phyloP scores from a whole-genome alignment of 1,284 basidiomycete species.

The Hortiboletus rubellus region DNA sequence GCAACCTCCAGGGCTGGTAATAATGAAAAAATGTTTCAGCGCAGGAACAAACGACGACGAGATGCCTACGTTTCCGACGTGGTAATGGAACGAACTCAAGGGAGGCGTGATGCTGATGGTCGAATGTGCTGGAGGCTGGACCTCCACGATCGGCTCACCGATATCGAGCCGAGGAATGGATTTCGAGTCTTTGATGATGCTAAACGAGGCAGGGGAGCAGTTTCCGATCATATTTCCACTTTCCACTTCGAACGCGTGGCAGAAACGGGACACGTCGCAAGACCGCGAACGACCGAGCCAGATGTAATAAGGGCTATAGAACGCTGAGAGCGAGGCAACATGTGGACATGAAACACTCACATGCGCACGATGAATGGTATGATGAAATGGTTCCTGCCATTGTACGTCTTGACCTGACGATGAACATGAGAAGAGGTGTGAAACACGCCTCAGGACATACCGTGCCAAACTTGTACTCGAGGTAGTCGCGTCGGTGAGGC shows the following conservation, averaged over 20 bases:
- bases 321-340: neutral
- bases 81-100: slow-evolving; percentile 77
- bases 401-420: slow-evolving; percentile 60
- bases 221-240: slow-evolving; percentile 67
- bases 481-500: slow-evolving; percentile 69
- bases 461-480: slow-evolving; percentile 83
- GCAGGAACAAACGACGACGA: neutral
- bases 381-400: slow-evolving; percentile 73
- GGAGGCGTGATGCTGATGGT: slow-evolving; percentile 57
- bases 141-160: slow-evolving; percentile 39
- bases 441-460: slow-evolving; percentile 28
- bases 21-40: neutral
- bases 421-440: neutral
- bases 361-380: slow-evolving; percentile 71
- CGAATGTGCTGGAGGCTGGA: slow-evolving; percentile 29
- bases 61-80: slow-evolving; percentile 51
- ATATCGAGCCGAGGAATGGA: slow-evolving; percentile 42
- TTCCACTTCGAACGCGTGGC: slow-evolving; percentile 70
- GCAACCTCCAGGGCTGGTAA: slow-evolving; percentile 66
- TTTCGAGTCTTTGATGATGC: slow-evolving; percentile 35
- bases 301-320: slow-evolving; percentile 65
- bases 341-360: slow-evolving; percentile 30
- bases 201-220: slow-evolving; percentile 42
- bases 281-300: slow-evolving; percentile 74
- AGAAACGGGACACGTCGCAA: slow-evolving; percentile 59